Conservation (phyloP, 345 rosid species). For the Salix exigua region DNA sequence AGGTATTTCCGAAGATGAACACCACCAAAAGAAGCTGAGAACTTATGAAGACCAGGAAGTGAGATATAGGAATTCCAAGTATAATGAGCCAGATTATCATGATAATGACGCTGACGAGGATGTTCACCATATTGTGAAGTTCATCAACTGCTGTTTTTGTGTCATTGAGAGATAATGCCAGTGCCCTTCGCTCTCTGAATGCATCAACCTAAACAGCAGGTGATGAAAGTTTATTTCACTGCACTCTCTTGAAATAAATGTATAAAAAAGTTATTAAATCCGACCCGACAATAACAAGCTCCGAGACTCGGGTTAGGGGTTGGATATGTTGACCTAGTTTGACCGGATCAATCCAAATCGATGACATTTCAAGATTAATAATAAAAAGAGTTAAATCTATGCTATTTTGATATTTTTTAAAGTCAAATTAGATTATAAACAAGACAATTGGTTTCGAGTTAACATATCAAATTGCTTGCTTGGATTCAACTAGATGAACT, state of each 20-base stretch:
- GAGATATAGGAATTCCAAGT: constrained; percentile 40
- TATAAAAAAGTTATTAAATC: not conserved
- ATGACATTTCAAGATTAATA: too few species aligned
- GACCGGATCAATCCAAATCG: too few species aligned
- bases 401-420: too few species aligned
- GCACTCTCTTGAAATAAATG: not conserved
- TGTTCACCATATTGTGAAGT: constrained; percentile 43
- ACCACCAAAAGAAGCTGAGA: constrained; percentile 45
- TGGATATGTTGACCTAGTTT: too few species aligned
- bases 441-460: too few species aligned
- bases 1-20: constrained; percentile 48
- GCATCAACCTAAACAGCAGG: constrained; percentile 32
- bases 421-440: too few species aligned
- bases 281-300: too few species aligned
- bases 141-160: constrained; percentile 54
- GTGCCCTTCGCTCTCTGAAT: constrained; percentile 39
- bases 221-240: too few species aligned
- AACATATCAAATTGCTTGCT: too few species aligned
- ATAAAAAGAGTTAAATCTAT: too few species aligned
- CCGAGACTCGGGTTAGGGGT: too few species aligned
- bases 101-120: constrained; percentile 31
- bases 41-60: constrained; percentile 49
- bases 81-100: constrained; percentile 46
- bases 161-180: constrained; percentile 46
- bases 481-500: too few species aligned